These are phyloP conservation scores for Populus hybrid DNA, from an alignment of 441 rosid genomes.

Conservation along the genomic window DNA sequence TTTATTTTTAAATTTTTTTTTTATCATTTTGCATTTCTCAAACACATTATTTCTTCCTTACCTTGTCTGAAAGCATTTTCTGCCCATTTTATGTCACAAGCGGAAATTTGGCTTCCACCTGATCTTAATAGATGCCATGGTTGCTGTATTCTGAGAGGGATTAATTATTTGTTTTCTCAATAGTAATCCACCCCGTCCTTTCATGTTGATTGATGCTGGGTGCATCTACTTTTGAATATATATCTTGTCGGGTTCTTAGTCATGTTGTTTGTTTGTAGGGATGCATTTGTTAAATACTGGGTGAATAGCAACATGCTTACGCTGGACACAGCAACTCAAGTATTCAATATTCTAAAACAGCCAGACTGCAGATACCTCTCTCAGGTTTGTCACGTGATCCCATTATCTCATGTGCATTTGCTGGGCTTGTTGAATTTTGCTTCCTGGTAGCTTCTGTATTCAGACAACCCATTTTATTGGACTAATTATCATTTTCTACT, in stretches of 20 bases:
- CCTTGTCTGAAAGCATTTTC: not conserved
- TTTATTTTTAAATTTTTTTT: not conserved
- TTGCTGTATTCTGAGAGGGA: not conserved
- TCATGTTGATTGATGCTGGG: constrained; percentile 1
- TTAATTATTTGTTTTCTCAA: constrained; percentile 10
- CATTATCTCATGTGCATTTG: not conserved
- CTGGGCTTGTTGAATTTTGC: not conserved
- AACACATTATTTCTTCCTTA: not conserved
- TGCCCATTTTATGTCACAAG: not conserved
- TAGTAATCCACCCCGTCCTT: not conserved
- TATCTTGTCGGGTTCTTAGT: constrained; percentile 10
- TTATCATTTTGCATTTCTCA: not conserved
- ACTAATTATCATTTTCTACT: not conserved
- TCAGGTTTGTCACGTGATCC: constrained; percentile 48
- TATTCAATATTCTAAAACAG: constrained; percentile 72
- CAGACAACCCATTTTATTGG: constrained; percentile 13
- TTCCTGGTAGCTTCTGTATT: constrained; percentile 5
- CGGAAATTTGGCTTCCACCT: not conserved
- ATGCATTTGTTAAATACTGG: constrained; percentile 84
- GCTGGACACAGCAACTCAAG: constrained; percentile 73
- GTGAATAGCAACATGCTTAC: constrained; percentile 74
- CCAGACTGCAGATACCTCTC: constrained; percentile 58
- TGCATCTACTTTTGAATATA: constrained; percentile 4
- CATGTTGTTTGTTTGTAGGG: constrained; percentile 38
- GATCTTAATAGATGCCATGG: not conserved